These are phyloP conservation scores for Rhizopus microsporus DNA, from an alignment of 371 early-diverging fungal genomes.

Conservation along the genomic window DNA sequence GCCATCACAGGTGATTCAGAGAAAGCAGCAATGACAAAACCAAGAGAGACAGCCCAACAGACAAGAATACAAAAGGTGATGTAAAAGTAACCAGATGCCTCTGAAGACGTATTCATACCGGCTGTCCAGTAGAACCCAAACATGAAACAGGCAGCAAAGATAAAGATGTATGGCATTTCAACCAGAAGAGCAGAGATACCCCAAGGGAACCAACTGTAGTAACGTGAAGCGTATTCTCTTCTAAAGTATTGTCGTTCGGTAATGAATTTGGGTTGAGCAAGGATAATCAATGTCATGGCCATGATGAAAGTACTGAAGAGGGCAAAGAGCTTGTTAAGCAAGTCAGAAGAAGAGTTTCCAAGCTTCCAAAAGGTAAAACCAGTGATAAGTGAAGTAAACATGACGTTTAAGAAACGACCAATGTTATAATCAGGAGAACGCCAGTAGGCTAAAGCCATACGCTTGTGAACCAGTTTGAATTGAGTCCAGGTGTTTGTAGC, in stretches of 20 bases:
- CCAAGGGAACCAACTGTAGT: conserved; percentile 73
- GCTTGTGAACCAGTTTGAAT: conserved; percentile 55
- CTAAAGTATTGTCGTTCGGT: conserved; percentile 70
- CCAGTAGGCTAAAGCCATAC: conserved; percentile 68
- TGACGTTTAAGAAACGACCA: conserved; percentile 55
- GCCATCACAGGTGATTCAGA: conserved; percentile 64
- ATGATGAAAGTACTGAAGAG: conserved; percentile 70
- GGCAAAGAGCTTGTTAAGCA: conserved; percentile 72
- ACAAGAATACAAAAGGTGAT: conserved; percentile 60
- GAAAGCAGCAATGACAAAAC: conserved; percentile 52
- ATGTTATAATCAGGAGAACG: conserved; percentile 67
- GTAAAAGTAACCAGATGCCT: conserved; percentile 63
- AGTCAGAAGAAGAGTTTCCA: conserved; percentile 54
- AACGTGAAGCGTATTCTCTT: conserved; percentile 70
- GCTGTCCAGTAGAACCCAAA: conserved; percentile 73
- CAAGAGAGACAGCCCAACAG: conserved; percentile 67
- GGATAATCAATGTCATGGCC: conserved; percentile 66
- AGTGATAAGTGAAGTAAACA: conserved; percentile 60
- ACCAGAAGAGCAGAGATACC: conserved; percentile 51
- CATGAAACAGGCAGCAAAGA: conserved; percentile 57
- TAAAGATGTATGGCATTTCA: conserved; percentile 62
- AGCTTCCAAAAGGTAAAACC: conserved; percentile 78
- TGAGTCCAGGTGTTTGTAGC: conserved; percentile 39
- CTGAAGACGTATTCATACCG: conserved; percentile 55
- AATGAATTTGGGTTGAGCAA: conserved; percentile 75